Percentiles rank a stretch among this genome's conserved stretches.
phyloP scores from a whole-genome alignment of 2,329 filamentous ascomycete genomes.

The Drechmeria coniospora region DNA sequence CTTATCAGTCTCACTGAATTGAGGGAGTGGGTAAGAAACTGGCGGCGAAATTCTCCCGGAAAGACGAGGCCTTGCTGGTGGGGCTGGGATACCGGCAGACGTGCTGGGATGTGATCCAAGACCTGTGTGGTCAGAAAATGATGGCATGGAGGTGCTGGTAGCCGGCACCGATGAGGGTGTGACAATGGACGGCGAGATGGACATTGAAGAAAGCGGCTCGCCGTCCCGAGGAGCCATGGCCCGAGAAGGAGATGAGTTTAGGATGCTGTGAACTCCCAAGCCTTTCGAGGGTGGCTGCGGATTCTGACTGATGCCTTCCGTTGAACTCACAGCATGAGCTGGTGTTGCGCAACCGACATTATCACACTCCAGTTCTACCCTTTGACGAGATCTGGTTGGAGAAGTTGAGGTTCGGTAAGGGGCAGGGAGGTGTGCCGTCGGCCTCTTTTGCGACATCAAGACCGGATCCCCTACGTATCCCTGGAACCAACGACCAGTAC shows the following conservation, averaged over 20 bases:
- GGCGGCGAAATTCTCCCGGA: slow-evolving; percentile 18
- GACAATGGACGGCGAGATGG: too few species aligned
- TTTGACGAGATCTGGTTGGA: slow-evolving; percentile 20
- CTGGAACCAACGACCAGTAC: slow-evolving; percentile 36
- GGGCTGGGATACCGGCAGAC: slow-evolving; percentile 12
- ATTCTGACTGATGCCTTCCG: slow-evolving; percentile 9
- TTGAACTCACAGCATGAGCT: slow-evolving; percentile 8
- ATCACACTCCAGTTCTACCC: too few species aligned
- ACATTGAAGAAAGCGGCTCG: slow-evolving; percentile 3
- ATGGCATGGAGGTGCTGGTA: slow-evolving; percentile 10
- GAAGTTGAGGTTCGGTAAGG: slow-evolving; percentile 34
- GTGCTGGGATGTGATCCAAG: slow-evolving; percentile 19
- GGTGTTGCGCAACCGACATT: too few species aligned
- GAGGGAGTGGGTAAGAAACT: slow-evolving; percentile 15
- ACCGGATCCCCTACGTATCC: slow-evolving; percentile 39
- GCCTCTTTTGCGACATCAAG: slow-evolving; percentile 49
- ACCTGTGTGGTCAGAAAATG: slow-evolving; percentile 12
- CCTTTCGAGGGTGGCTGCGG: slow-evolving; percentile 12
- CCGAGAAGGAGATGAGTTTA: slow-evolving; percentile 20
- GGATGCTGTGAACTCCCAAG: slow-evolving; percentile 21
- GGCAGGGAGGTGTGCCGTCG: slow-evolving; percentile 39
- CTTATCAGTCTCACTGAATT: slow-evolving; percentile 13
- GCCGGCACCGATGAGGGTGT: slow-evolving; percentile 8
- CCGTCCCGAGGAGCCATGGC: slow-evolving; percentile 7
- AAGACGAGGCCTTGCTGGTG: slow-evolving; percentile 11